Percentiles rank a stretch among this genome's conserved stretches.
phyloP scores from a whole-genome alignment of 208 protist species.

The Leptomonas pyrrhocoris region DNA sequence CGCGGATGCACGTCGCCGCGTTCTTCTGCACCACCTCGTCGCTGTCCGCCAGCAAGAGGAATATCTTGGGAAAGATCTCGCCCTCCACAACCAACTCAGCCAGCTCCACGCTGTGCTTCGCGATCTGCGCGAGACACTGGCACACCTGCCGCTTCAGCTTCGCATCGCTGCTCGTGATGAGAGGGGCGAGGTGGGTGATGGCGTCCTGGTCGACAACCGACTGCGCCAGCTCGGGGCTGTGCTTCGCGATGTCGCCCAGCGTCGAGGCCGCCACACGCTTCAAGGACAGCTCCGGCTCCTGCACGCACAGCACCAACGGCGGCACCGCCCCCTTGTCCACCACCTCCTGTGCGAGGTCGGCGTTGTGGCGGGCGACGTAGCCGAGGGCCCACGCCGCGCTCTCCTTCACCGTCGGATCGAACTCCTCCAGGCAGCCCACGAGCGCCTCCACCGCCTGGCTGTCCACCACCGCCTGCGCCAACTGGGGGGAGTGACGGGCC shows the following conservation, averaged over 20 bases:
- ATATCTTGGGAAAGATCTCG: slow-evolving; percentile 98
- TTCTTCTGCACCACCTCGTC: slow-evolving; percentile 97
- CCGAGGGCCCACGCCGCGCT: slow-evolving; percentile 97
- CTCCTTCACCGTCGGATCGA: slow-evolving; percentile 98
- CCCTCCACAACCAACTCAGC: slow-evolving; percentile 98
- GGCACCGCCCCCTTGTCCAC: slow-evolving; percentile 97
- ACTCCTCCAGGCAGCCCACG: slow-evolving; percentile 97
- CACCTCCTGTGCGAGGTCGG: slow-evolving; percentile 93
- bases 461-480: slow-evolving; percentile 98
- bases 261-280: slow-evolving; percentile 97
- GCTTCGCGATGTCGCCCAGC: slow-evolving; percentile 96
- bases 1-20: slow-evolving; percentile 96
- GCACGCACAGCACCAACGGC: slow-evolving; percentile 96
- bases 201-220: slow-evolving; percentile 96
- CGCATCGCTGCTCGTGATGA: slow-evolving; percentile 93
- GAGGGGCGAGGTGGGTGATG: slow-evolving; percentile 96
- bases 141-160: slow-evolving; percentile 97
- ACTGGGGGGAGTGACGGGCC: slow-evolving; percentile 95
- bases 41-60: slow-evolving; percentile 95
- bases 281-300: slow-evolving; percentile 98
- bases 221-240: slow-evolving; percentile 96
- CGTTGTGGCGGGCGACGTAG: slow-evolving; percentile 97
- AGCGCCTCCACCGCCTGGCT: slow-evolving; percentile 96
- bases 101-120: slow-evolving; percentile 98
- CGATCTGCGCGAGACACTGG: slow-evolving; percentile 96